Base-by-base conservation (phyloP, 306 rosid species). In the Boehmeria nivea region DNA sequence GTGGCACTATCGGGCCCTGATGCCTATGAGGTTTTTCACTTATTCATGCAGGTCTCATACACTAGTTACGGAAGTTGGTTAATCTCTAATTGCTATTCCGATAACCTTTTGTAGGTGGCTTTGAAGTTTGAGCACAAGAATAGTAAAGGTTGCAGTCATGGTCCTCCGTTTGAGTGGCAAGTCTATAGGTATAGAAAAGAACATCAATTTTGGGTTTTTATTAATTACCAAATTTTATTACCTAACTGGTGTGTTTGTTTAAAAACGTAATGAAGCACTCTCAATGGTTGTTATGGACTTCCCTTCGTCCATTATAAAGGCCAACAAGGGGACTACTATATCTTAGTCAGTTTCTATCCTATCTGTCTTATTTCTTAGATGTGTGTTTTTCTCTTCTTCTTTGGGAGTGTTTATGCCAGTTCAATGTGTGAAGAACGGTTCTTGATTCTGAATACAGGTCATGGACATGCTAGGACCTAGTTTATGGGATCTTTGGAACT, bases 91-190 rank as follows among this genome's bases (percentile, higher is more conserved):
- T 19, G 43, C 22, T 5, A 25, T 58, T 31, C 23, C 34, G 34
- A 21, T 47, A 34, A 38, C 40, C 12, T 42, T 24, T 63, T 43
- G 61, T 71, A 71, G 76, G 76, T 71, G 57, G 76, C 76, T 49
- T 52, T 71, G 60, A 71, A 71, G 76, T 61, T 71, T 18, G 76
- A 71, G 66, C 59, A 62, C 52, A 50, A 45, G 44, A 71, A 71
- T 31, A 64, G 76, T 51, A 71, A 71, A 58, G 76, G 76, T 43
- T 63, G 70, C 56, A 64, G 66, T 52, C 65, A 71, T 3, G 70
- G 76, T 20, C 70, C 76, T 42, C 70, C 76, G 24, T 71, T 50
- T 57, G 76, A 71, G 70, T 71, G 76, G 76, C 76, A 71, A 64
- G 76, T 71, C 20, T 71, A 71, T 42, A 64, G 76, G 71, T 71